These are phyloP conservation scores for Trifolium fragiferum DNA, from an alignment of 306 rosid species.

Conservation along the genomic window DNA sequence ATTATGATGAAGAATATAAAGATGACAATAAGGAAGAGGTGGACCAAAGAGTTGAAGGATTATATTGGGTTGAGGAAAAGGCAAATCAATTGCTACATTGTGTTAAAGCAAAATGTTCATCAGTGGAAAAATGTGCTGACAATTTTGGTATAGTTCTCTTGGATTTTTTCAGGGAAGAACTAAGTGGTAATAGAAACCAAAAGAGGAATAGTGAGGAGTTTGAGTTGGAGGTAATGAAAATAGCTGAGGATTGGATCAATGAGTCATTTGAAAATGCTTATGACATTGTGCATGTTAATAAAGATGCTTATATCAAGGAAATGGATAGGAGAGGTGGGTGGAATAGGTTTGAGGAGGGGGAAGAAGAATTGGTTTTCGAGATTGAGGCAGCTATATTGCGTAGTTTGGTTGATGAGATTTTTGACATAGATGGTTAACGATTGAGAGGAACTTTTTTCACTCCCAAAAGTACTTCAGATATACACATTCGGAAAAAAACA, in stretches of 20 bases:
- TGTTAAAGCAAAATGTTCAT: conserved; percentile 47
- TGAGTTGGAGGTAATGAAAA: conserved; percentile 47
- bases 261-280: conserved; percentile 35
- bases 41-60: conserved; percentile 29
- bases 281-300: conserved; percentile 47
- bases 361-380: conserved; percentile 57
- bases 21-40: background rate
- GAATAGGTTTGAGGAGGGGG: conserved; percentile 57
- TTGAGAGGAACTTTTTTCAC: background rate
- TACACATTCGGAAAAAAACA: background rate
- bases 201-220: conserved; percentile 32
- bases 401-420: conserved; percentile 55
- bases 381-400: conserved; percentile 55
- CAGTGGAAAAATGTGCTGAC: conserved; percentile 19
- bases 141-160: conserved; percentile 48
- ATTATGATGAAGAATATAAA: conserved; percentile 36
- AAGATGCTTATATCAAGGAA: conserved; percentile 56
- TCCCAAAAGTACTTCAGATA: background rate
- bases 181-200: conserved; percentile 39
- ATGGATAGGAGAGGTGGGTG: conserved; percentile 59
- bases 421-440: conserved; percentile 24
- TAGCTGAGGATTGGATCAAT: conserved; percentile 58
- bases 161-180: conserved; percentile 63
- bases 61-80: conserved; percentile 43
- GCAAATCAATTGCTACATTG: conserved; percentile 52